Evolutionary conservation across 2,329 filamentous ascomycete genomes (phyloP), one percentile per base, ranked within the genome.

Genomic region (Fusarium clavum): DNA sequence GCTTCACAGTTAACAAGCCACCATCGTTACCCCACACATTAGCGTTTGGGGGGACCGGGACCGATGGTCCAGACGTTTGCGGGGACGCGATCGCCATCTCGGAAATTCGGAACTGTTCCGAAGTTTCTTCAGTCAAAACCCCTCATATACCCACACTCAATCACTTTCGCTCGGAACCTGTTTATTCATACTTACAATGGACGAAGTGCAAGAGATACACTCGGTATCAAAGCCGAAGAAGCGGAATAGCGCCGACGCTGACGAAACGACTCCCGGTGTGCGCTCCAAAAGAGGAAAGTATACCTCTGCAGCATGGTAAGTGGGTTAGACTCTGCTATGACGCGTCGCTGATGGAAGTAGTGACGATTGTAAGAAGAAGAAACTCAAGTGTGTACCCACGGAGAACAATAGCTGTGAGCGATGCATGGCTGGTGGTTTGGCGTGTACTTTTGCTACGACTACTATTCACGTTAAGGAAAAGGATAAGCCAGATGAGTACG

Each of bases 341-440:
- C 13, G 9, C 4, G 10, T 11, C 11, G 47, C 56, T 76, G 47
- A 76, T 54, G 13, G 8, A 2, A 1, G 12, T 32, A 78, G 79
- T 29, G 77, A 82, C 52, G 79, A 82, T 24, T 83, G 81, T 66
- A 82, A 82, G 61, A 80, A 79, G 41, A 70, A 79, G 29, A 82
- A 82, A 59, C 78, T 82, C 57, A 83, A 82, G 61, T 83, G 81
- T 66, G 72, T 79, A 40, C 76, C 76, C 3, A 61, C 64, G 0
- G 69, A 71, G 7, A 69, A 77, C 27, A 62, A 61, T 1, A 67
- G 56, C 22, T 81, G 79, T 44, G 74, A 79, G 61, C 63, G 79
- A 48, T 81, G 79, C 29, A 67, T 74, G 16, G 57, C 67, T 10
- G 70, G 73, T 46, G 76, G 76, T 1, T 55, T 76, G 16, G 56